Conservation (phyloP, 805 yeast species). For the Candida manassasensis region DNA sequence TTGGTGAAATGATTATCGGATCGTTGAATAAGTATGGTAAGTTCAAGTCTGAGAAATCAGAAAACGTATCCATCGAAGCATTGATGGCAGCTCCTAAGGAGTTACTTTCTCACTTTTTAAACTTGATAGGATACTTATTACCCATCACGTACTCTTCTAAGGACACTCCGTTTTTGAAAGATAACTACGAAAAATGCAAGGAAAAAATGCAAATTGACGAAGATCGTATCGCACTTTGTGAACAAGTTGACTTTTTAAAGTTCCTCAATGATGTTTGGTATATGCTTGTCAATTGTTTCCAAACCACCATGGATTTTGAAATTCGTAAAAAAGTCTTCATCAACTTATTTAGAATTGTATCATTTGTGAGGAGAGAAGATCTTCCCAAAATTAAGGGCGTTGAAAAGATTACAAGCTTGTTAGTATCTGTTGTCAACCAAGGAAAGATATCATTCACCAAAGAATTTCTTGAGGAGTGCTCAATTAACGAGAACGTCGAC, state of each 20-base stretch:
- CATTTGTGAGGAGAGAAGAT: conserved; percentile 27
- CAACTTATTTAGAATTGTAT: conserved; percentile 48
- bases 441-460: conserved; percentile 23
- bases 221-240: conserved; percentile 27
- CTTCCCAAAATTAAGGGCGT: conserved; percentile 26
- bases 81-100: conserved; percentile 71
- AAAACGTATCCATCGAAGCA: conserved; percentile 53
- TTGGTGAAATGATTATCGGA: conserved; percentile 45
- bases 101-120: conserved; percentile 49
- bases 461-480: conserved; percentile 13
- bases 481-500: conserved; percentile 9
- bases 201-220: conserved; percentile 24
- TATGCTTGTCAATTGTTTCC: conserved; percentile 57
- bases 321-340: conserved; percentile 55
- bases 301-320: conserved; percentile 66
- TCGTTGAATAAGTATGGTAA: conserved; percentile 51
- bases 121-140: conserved; percentile 51
- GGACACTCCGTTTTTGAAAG: conserved; percentile 27
- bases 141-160: conserved; percentile 41
- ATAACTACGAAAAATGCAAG: conserved; percentile 16
- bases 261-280: conserved; percentile 49
- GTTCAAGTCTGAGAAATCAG: conserved; percentile 6
- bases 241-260: conserved; percentile 19
- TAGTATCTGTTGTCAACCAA: conserved; percentile 62
- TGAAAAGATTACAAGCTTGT: conserved; percentile 39